Percentiles rank a stretch among this genome's conserved stretches.
These are phyloP conservation scores for Petunia hybrid DNA, from an alignment of 305 asterid genomes.

Conservation along the genomic window DNA sequence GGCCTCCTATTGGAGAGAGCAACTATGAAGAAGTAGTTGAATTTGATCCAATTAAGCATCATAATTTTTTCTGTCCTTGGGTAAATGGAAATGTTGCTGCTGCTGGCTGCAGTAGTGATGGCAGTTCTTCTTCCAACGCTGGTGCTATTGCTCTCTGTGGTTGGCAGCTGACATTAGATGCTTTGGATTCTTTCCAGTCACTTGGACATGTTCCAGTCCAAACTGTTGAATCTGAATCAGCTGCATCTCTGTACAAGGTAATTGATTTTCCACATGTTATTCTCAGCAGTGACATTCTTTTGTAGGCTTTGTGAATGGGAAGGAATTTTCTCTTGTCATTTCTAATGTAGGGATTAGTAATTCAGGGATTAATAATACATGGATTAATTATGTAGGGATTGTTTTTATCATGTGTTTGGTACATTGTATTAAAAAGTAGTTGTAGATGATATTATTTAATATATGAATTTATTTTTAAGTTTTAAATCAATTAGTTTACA, in stretches of 20 bases:
- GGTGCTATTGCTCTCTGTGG: conserved; percentile 88
- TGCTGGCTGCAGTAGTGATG: conserved; percentile 86
- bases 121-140: conserved; percentile 79
- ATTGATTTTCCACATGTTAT: conserved; percentile 21
- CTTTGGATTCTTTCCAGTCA: conserved; percentile 87
- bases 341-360: background rate
- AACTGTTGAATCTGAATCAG: conserved; percentile 96
- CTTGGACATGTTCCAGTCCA: conserved; percentile 87
- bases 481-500: too few relatives aligned
- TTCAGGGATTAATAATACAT: too few relatives aligned
- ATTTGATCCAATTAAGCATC: conserved; percentile 95
- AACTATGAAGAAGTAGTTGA: conserved; percentile 87
- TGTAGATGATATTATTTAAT: too few relatives aligned
- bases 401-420: too few relatives aligned
- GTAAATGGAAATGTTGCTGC: conserved; percentile 99
- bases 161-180: conserved; percentile 99
- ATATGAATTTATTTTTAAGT: too few relatives aligned
- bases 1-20: conserved; percentile 93
- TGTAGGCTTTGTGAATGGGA: conserved; percentile 3
- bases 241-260: conserved; percentile 97
- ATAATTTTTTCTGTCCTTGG: conserved; percentile 97
- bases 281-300: conserved; percentile 1
- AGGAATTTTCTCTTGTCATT: background rate
- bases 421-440: too few relatives aligned
- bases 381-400: too few relatives aligned